Evolutionary conservation across 768 basidiomycete species (phyloP), one percentile per base, ranked within the genome.

Genomic region (Leccinum incarnatum): DNA sequence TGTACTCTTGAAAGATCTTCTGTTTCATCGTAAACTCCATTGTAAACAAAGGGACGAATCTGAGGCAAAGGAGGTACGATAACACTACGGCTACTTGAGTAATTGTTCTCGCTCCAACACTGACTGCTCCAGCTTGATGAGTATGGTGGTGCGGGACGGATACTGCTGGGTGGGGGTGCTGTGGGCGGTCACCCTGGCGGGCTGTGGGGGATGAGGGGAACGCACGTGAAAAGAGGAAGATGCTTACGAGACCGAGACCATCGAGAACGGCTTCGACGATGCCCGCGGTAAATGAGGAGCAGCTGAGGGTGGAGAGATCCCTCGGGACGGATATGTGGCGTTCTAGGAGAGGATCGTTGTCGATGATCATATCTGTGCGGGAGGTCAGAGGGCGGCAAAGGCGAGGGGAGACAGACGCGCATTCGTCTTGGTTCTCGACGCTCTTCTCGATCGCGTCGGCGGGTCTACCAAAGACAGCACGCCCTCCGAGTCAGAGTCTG

Each of bases 261-360:
- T 98, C 95, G 62, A 98, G 79, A 15, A 96, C 93, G 11, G 95
- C 97, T 75, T 99, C 97, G 12, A 99, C 96, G 51, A 99, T 87
- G 1, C 97, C 97, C 11, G 97, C 97, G 0, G 94, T 93, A 69
- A 96, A 91, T 3, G 97, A 98, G n/a, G 94, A 97, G 69, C 95
- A 98, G 66, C 91, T 95, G 40, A 99, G 81, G 67, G 91, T 87
- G 67, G 87, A 91, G 85, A 99, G 87, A 70, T 99, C 97, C 65
- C 85, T 86, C 21, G 97, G 97, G 14, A 98, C 91, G 30, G 94
- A 93, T 60, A 99, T 93, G 64, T 93, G 82, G 58, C 93, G 86
- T 62, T 97, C 95, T 62, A 98, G 80, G 21, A 88, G 83, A 11
- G 97, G 95, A 69, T 95, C 91, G 72, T 99, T 98, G 79, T 98